Evolutionary conservation across 2,329 filamentous ascomycete genomes (phyloP), one percentile per base, ranked within the genome.

Genomic region (Apiospora arundinis): DNA sequence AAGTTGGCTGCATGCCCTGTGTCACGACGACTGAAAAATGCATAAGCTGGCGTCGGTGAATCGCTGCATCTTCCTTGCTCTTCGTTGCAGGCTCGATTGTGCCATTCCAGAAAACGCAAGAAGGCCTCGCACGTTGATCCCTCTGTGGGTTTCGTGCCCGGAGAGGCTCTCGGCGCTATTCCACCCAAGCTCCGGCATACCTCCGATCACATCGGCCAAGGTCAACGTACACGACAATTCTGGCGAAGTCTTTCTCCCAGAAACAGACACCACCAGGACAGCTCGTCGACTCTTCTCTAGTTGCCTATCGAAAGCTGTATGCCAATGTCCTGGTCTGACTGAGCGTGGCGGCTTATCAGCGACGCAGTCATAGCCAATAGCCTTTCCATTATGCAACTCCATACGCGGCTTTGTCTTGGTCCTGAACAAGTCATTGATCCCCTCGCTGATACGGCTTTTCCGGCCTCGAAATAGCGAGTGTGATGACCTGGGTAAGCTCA

Each of bases 291-390:
- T 40, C 18, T n/a, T 14, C 52, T 63, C 11, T 45, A 45, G n/a
- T 18, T 21, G 40, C 32, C 18, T 37, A 63, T 63, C 56, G 32
- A n/a, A 40, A n/a, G 56, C 18, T 9, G 32, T 40, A 18, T 40
- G 32, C 28, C 56, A 23, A 14, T 14, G 12, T 32, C 9, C n/a
- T n/a, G 28, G 56, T 37, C 56, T 63, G 56, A n/a, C 18, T 37
- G 56, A 40, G 56, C 52, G 16, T 63, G 56, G 56, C 56, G n/a
- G 56, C 56, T 40, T 63, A 40, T 63, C 18, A 40, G 32, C n/a
- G 21, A 32, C 40, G 56, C 32, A 63, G 32, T 40, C 56, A 63
- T 40, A 9, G 9, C 18, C 32, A n/a, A 32, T 21, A 2, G 28
- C 18, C 56, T 12, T n/a, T n/a, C 18, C n/a, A 63, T 40, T 18